phyloP scores from a whole-genome alignment of 2,329 filamentous ascomycete genomes.

The Colletotrichum abscissum region DNA sequence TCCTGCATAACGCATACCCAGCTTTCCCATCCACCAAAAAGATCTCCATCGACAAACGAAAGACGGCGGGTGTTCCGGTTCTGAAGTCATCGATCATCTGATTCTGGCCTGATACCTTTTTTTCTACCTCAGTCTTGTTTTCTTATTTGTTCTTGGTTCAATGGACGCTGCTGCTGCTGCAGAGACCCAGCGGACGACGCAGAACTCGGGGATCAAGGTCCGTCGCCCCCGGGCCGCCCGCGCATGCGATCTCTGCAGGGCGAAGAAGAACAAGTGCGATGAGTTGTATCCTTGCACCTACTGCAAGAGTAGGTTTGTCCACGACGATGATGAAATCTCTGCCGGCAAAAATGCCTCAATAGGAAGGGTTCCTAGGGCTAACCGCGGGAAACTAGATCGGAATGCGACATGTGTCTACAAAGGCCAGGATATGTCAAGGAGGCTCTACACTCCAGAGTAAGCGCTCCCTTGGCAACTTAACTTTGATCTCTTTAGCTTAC shows the following conservation, averaged over 20 bases:
- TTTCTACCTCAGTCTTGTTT: not conserved
- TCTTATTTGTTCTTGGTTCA: not conserved
- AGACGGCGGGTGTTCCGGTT: constrained; percentile 10
- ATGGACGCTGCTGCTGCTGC: constrained; percentile 18
- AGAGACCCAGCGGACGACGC: constrained; percentile 27
- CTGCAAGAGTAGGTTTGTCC: constrained; percentile 50
- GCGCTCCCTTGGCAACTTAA: not conserved
- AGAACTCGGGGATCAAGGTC: constrained; percentile 35
- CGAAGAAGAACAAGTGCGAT: constrained; percentile 33
- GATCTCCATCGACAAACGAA: not conserved
- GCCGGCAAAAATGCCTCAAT: not conserved
- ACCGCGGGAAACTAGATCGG: constrained; percentile 24
- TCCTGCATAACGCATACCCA: constrained; percentile 2
- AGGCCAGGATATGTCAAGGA: constrained; percentile 39
- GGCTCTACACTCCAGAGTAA: constrained; percentile 40
- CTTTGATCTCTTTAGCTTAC: not conserved
- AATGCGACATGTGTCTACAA: constrained; percentile 43
- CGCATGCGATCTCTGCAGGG: constrained; percentile 29
- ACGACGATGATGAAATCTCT: not conserved
- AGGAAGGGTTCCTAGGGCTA: not conserved
- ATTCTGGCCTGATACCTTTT: not conserved
- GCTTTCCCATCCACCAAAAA: not conserved
- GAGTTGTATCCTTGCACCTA: constrained; percentile 48
- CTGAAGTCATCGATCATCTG: constrained; percentile 6
- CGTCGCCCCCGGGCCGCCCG: constrained; percentile 30